Evolutionary conservation across 2,329 filamentous ascomycete species (phyloP).

Genomic region (Teratosphaeriaceae sp.): DNA sequence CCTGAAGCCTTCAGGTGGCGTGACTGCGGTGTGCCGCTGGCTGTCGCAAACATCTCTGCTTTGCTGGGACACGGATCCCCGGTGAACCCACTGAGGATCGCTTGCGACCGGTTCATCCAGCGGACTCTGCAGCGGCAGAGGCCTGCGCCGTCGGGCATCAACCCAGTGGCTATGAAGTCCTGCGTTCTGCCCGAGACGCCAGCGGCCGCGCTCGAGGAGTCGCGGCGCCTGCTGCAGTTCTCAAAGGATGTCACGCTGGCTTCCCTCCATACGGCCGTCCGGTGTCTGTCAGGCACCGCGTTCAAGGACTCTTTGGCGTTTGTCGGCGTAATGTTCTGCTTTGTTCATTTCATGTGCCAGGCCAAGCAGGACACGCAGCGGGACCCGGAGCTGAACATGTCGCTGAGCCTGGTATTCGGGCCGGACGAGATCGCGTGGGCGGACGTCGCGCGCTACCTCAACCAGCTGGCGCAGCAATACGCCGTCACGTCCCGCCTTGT

Average conservation of each 20-base stretch:
- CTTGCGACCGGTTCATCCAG: slow-evolving; percentile 1
- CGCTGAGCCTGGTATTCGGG: neutral
- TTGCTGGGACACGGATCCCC: slow-evolving; percentile 49
- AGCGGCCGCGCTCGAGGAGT: neutral
- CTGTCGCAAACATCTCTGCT: slow-evolving; percentile 49
- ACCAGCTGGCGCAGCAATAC: slow-evolving; percentile 35
- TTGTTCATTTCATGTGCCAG: slow-evolving; percentile 4
- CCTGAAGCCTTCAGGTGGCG: slow-evolving; percentile 43
- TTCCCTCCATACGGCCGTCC: slow-evolving; percentile 4
- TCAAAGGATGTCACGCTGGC: slow-evolving; percentile 1
- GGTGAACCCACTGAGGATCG: slow-evolving; percentile 38
- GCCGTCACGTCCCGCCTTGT: slow-evolving; percentile 28
- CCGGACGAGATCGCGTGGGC: slow-evolving; percentile 38
- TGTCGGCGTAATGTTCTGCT: slow-evolving; percentile 54
- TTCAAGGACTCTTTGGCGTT: slow-evolving; percentile 51
- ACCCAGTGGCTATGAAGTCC: neutral
- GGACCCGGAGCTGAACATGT: neutral
- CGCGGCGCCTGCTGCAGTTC: neutral
- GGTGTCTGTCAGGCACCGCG: slow-evolving; percentile 22
- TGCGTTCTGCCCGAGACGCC: neutral
- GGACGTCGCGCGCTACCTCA: slow-evolving; percentile 44
- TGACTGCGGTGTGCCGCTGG: slow-evolving; percentile 49
- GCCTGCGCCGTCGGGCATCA: neutral
- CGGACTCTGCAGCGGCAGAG: neutral
- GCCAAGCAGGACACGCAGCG: neutral